Conservation (phyloP, 1,284 basidiomycete genomes). For the Papiliotrema laurentii region DNA sequence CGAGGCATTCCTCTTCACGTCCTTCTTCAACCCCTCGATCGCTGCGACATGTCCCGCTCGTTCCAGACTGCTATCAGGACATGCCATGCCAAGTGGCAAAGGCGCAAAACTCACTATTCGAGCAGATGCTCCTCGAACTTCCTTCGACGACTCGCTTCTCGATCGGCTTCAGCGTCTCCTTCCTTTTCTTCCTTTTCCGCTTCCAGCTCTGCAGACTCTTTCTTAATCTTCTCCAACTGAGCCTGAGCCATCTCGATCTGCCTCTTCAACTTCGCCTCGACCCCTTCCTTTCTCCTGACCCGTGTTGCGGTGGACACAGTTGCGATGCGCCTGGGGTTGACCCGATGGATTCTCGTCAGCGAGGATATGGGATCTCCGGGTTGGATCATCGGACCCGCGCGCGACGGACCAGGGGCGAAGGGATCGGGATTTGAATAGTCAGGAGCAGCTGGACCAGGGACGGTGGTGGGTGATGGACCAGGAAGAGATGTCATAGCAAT, state of each 20-base stretch:
- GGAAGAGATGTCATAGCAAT: neutral
- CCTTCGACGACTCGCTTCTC: neutral
- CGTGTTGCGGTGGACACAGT: neutral
- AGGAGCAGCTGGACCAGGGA: neutral
- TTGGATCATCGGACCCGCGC: neutral
- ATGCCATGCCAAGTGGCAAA: neutral
- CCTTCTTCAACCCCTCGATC: neutral
- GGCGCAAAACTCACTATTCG: slow-evolving; percentile 4
- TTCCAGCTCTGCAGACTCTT: neutral
- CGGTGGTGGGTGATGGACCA: no score
- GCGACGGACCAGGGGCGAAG: neutral
- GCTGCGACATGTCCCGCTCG: slow-evolving; percentile 1
- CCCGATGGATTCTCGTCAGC: neutral
- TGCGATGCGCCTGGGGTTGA: neutral
- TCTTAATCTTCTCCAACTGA: slow-evolving; percentile 1
- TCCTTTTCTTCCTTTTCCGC: neutral
- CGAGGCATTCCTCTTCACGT: neutral
- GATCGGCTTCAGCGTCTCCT: neutral
- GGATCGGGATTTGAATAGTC: neutral
- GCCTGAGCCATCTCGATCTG: neutral
- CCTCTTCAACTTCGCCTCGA: slow-evolving; percentile 1
- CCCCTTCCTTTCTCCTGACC: slow-evolving; percentile 4
- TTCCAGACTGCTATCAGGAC: slow-evolving; percentile 3
- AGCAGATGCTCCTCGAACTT: slow-evolving; percentile 2
- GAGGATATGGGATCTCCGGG: neutral